Conservation (phyloP, 2,329 filamentous ascomycete genomes). For the Beauveria bassiana region DNA sequence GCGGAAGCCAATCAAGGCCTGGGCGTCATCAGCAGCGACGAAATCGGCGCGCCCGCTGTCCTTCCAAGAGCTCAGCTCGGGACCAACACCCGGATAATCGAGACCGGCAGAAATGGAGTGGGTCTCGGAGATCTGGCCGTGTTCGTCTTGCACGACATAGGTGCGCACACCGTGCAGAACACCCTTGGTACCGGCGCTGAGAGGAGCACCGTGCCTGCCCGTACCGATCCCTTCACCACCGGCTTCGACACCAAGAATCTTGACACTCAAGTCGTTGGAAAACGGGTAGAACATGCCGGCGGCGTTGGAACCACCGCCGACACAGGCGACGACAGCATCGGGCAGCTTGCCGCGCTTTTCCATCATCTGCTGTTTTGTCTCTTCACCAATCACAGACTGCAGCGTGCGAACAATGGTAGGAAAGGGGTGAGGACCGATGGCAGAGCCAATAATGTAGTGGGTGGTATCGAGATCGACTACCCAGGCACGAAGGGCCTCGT, state of each 20-base stretch:
- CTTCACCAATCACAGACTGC: slow-evolving; percentile 91
- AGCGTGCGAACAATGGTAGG: slow-evolving; percentile 96
- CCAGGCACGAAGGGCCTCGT: slow-evolving; percentile 92
- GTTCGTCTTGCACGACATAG: slow-evolving; percentile 85
- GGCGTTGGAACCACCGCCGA: slow-evolving; percentile 91
- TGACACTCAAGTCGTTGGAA: slow-evolving; percentile 73
- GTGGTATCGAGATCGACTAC: slow-evolving; percentile 87
- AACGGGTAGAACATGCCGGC: slow-evolving; percentile 99
- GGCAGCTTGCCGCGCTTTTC: slow-evolving; percentile 80
- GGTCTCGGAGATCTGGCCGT: slow-evolving; percentile 90
- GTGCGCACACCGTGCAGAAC: slow-evolving; percentile 94
- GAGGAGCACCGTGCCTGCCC: slow-evolving; percentile 74
- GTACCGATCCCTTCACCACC: slow-evolving; percentile 91
- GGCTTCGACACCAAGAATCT: slow-evolving; percentile 88
- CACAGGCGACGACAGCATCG: slow-evolving; percentile 92
- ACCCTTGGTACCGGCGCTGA: slow-evolving; percentile 79
- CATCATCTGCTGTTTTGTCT: slow-evolving; percentile 89
- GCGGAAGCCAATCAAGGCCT: slow-evolving; percentile 83
- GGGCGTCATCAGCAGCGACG: slow-evolving; percentile 81
- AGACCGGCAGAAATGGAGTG: slow-evolving; percentile 95
- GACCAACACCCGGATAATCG: slow-evolving; percentile 94
- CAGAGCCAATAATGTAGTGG: slow-evolving; percentile 96
- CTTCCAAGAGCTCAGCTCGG: slow-evolving; percentile 89
- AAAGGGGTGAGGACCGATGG: slow-evolving; percentile 96
- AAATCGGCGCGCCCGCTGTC: slow-evolving; percentile 80